These are phyloP conservation scores for Obelidium mucronatum DNA, from an alignment of 192 early-diverging fungal genomes.

Conservation along the genomic window DNA sequence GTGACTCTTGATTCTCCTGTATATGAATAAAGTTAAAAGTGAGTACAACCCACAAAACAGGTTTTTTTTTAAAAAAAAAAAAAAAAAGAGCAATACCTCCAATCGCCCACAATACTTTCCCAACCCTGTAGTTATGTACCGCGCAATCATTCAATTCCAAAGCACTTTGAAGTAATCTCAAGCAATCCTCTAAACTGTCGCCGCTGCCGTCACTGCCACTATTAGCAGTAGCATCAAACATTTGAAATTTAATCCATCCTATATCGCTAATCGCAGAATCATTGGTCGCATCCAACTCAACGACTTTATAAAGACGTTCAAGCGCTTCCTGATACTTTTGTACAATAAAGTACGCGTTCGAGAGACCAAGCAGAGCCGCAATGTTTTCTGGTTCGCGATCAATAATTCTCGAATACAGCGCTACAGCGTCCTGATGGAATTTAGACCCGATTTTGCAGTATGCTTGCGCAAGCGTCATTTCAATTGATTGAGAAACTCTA, in stretches of 20 bases:
- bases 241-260: slow-evolving; percentile 23
- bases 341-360: not conserved
- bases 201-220: not conserved
- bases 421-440: slow-evolving; percentile 37
- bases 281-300: not conserved
- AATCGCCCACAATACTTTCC: slow-evolving; percentile 78
- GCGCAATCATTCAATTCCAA: slow-evolving; percentile 45
- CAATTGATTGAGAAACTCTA: not conserved
- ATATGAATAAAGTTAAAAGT: too few species aligned
- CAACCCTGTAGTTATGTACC: slow-evolving; percentile 69
- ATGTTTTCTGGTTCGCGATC: slow-evolving; percentile 14
- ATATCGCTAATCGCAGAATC: slow-evolving; percentile 12
- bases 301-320: not conserved
- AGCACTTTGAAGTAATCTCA: not conserved
- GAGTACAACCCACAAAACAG: not conserved
- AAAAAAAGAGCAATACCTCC: too few species aligned
- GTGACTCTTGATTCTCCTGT: not conserved
- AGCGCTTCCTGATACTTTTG: slow-evolving; percentile 12
- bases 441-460: slow-evolving; percentile 28
- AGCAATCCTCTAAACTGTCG: not conserved
- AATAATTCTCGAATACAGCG: slow-evolving; percentile 35
- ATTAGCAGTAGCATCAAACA: too few species aligned
- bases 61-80: not conserved
- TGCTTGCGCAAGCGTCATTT: slow-evolving; percentile 34
- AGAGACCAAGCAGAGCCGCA: slow-evolving; percentile 18